A percentile compares a stretch with the other conserved stretches of the same genome.
Conservation (phyloP, 345 rosid genomes). For the Kandelia obovata region DNA sequence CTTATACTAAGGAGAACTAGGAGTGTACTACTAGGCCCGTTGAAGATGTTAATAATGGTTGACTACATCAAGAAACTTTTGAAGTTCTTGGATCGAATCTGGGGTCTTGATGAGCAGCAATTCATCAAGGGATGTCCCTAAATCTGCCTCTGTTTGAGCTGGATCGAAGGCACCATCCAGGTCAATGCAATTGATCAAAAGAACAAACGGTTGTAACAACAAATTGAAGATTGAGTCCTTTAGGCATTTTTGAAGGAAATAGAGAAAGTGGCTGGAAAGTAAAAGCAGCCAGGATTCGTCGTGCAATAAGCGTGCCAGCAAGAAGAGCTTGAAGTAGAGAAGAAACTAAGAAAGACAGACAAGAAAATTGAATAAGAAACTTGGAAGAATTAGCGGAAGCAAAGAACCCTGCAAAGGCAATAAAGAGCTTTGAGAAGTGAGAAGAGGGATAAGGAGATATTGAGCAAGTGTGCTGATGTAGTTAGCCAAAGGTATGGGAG, state of each 20-base stretch:
- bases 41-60: slow-evolving; percentile 56
- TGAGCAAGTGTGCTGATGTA: slow-evolving; percentile 89
- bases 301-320: slow-evolving; percentile 42
- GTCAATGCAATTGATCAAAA: slow-evolving; percentile 50
- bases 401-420: slow-evolving; percentile 41
- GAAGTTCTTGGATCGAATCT: slow-evolving; percentile 62
- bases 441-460: slow-evolving; percentile 77
- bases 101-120: slow-evolving; percentile 55
- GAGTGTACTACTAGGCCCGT: slow-evolving; percentile 28
- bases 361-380: slow-evolving; percentile 81
- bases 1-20: slow-evolving; percentile 30
- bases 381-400: slow-evolving; percentile 66
- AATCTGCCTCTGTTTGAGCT: slow-evolving; percentile 66
- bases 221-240: slow-evolving; percentile 48
- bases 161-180: slow-evolving; percentile 49
- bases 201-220: slow-evolving; percentile 38
- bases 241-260: slow-evolving; percentile 51
- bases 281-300: slow-evolving; percentile 50
- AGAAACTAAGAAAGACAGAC: slow-evolving; percentile 58
- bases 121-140: slow-evolving; percentile 46
- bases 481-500: slow-evolving; percentile 69
- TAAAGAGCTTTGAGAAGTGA: slow-evolving; percentile 64
- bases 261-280: slow-evolving; percentile 50
- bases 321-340: slow-evolving; percentile 72
- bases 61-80: slow-evolving; percentile 71